Evolutionary conservation across 768 basidiomycete genomes (phyloP).

Genomic region (Suillus bovinus): DNA sequence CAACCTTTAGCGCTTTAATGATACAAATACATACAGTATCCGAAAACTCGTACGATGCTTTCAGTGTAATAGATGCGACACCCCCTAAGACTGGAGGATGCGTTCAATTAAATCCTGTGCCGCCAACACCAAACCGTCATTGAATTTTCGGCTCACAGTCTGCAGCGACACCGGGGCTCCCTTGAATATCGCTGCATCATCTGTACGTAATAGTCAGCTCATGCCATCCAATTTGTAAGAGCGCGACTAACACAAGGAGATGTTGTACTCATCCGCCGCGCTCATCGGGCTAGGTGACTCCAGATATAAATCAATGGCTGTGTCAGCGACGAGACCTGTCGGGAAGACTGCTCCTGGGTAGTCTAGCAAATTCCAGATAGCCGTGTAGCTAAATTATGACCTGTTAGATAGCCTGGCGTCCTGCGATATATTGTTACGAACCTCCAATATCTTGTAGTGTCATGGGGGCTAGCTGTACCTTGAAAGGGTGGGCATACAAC

Average conservation of each 20-base stretch:
- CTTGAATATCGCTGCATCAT: slow-evolving; percentile 21
- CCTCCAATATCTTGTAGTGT: slow-evolving; percentile 38
- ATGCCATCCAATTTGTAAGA: neutral
- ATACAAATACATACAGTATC: neutral
- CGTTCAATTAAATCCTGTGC: slow-evolving; percentile 25
- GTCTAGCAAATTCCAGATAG: slow-evolving; percentile 45
- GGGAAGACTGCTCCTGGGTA: slow-evolving; percentile 47
- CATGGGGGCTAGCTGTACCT: slow-evolving; percentile 39
- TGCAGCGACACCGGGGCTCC: slow-evolving; percentile 24
- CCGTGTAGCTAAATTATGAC: slow-evolving; percentile 38
- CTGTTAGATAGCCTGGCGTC: slow-evolving; percentile 38
- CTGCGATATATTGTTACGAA: slow-evolving; percentile 9
- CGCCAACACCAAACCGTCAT: slow-evolving; percentile 29
- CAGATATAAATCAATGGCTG: slow-evolving; percentile 22
- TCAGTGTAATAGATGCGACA: slow-evolving; percentile 11
- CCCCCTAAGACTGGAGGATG: slow-evolving; percentile 22
- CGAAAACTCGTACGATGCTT: neutral
- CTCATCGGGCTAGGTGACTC: slow-evolving; percentile 15
- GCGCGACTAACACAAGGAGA: slow-evolving; percentile 18
- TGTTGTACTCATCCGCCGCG: slow-evolving; percentile 24
- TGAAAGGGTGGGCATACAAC: slow-evolving; percentile 39
- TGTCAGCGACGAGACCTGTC: slow-evolving; percentile 34
- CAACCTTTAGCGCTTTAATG: neutral
- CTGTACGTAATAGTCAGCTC: slow-evolving; percentile 15
- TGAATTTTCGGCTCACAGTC: slow-evolving; percentile 25